Base-by-base conservation (phyloP, 202 grass and related monocot species). In the Elaeis oleifera region DNA sequence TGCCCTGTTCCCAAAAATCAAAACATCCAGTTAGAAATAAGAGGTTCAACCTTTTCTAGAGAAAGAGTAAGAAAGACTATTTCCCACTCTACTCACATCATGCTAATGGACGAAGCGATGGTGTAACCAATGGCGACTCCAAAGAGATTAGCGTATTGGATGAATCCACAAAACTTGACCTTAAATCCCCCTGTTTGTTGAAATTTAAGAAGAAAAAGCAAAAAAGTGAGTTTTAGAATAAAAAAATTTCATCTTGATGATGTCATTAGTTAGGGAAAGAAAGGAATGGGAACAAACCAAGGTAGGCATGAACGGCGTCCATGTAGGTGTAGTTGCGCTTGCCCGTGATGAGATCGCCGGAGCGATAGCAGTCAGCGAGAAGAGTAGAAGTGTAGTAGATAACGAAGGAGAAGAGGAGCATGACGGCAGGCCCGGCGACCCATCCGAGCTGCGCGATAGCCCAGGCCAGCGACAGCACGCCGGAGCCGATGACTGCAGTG, bases 81-180 rank as follows among this genome's bases (percentile, higher is more conserved):
- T 20, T 44, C 21, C 9, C 18, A 29, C 19, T 13, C 32, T 5
- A 49, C 60, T 62, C 17, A 62, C 60, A 49, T 27, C 60, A 62
- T 62, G 60, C 60, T 62, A 21, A 62, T 23, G 32, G 60, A 62
- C 49, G 60, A 31, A 2, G 60, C 60, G 17, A 62, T 62, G 60
- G 60, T 62, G 60, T 62, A 62, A 1, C 60, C 60, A 21, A 62
- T 62, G 31, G 60, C 60, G 32, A 62, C 60, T n/a, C 29, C 60
- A 36, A 62, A 16, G 60, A 62, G 25, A 27, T 62, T 62, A 11
- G 26, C 15, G 19, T 62, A 62, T 26, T 62, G 59, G 6, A 62
- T 25, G 15, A 18, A 49, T 5, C 31, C 31, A 7, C 60, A 62
- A 16, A 49, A 18, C 60, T 62, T 62, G 18, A 62, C 60, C n/a